These are phyloP conservation scores for Phellinidium pouzarii DNA, from an alignment of 1,284 basidiomycete species.

Conservation along the genomic window DNA sequence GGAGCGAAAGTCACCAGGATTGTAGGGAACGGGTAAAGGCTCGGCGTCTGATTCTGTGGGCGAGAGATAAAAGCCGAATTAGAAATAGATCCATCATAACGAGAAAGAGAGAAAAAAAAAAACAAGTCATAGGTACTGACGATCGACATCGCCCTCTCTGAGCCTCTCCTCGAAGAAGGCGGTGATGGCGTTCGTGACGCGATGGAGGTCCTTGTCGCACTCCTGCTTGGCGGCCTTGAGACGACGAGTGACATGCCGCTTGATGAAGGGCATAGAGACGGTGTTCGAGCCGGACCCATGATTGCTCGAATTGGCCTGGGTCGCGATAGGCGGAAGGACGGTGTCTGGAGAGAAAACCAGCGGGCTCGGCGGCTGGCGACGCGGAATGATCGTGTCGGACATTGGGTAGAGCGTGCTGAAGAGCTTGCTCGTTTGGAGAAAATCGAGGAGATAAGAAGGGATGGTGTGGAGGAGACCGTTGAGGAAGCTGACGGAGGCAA, in stretches of 20 bases:
- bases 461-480: constrained; percentile 20
- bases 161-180: constrained; percentile 89
- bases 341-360: constrained; percentile 68
- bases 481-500: constrained; percentile 8
- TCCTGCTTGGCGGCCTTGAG: constrained; percentile 91
- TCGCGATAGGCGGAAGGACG: constrained; percentile 43
- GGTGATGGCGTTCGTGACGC: constrained; percentile 90
- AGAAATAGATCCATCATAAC: too few relatives aligned
- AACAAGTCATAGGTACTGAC: constrained; percentile 20
- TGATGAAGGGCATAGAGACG: constrained; percentile 86
- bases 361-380: constrained; percentile 68
- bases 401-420: constrained; percentile 30
- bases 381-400: constrained; percentile 53
- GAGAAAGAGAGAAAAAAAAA: constrained; percentile 1
- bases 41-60: constrained; percentile 20
- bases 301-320: constrained; percentile 36
- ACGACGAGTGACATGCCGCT: constrained; percentile 88
- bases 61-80: constrained; percentile 3
- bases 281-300: constrained; percentile 47
- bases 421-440: constrained; percentile 8
- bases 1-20: constrained; percentile 46
- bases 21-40: constrained; percentile 42
- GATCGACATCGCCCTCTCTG: constrained; percentile 56
- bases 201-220: constrained; percentile 91
- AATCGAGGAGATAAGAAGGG: constrained; percentile 24